Conservation (phyloP, 345 rosid genomes). For the Tarenaya hassleriana region DNA sequence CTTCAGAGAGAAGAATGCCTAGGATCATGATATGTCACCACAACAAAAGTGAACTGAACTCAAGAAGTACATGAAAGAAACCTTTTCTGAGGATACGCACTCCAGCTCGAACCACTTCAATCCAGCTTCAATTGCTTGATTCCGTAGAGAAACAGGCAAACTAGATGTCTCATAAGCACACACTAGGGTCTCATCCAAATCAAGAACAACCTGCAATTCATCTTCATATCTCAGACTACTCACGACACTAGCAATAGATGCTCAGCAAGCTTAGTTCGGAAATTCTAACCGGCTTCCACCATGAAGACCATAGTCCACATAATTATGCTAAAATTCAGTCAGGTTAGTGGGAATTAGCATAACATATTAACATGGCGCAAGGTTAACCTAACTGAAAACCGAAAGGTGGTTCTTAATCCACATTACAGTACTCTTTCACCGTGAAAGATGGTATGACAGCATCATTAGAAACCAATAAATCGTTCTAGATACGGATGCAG, state of each 20-base stretch:
- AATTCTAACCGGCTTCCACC: not conserved
- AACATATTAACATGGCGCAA: not conserved
- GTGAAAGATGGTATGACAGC: not conserved
- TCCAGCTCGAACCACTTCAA: constrained; percentile 87
- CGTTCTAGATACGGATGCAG: not conserved
- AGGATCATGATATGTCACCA: constrained; percentile 22
- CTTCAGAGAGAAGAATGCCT: constrained; percentile 37
- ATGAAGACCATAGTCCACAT: not conserved
- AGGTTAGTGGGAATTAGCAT: not conserved
- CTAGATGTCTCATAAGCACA: constrained; percentile 89
- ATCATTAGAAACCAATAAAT: not conserved
- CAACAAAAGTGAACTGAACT: not conserved
- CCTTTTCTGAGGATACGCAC: constrained; percentile 93
- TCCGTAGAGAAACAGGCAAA: constrained; percentile 53
- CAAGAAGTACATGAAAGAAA: constrained; percentile 22
- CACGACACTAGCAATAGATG: constrained; percentile 2
- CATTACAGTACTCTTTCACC: not conserved
- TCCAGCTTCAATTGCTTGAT: constrained; percentile 71
- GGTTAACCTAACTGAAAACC: not conserved
- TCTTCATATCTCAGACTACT: constrained; percentile 12
- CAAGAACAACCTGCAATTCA: constrained; percentile 80
- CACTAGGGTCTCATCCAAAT: constrained; percentile 93
- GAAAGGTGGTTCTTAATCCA: not conserved
- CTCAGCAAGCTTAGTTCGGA: not conserved
- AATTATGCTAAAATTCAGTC: constrained; percentile 3